phyloP scores from a whole-genome alignment of 805 yeast species.

The Metschnikowia lochheadii region DNA sequence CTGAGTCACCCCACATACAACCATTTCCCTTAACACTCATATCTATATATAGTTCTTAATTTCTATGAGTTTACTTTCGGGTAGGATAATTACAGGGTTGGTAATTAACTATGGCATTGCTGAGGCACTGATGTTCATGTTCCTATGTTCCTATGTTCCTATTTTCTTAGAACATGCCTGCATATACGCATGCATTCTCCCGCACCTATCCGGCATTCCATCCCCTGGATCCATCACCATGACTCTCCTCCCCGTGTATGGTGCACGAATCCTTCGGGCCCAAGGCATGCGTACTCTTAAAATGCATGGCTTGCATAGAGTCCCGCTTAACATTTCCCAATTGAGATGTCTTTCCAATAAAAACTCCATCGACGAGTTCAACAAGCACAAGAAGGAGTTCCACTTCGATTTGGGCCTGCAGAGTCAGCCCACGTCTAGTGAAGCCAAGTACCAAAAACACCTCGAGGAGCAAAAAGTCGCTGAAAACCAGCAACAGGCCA shows the following conservation, averaged over 20 bases:
- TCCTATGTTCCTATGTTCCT: too few species aligned
- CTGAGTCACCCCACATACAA: too few species aligned
- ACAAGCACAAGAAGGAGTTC: constrained; percentile 30
- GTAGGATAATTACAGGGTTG: too few species aligned
- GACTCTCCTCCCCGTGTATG: not conserved
- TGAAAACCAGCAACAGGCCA: constrained; percentile 23
- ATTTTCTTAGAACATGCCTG: not conserved
- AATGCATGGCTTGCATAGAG: not conserved
- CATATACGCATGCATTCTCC: not conserved
- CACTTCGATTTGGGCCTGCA: constrained; percentile 14
- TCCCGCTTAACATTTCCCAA: not conserved
- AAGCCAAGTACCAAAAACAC: constrained; percentile 31
- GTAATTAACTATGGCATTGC: too few species aligned
- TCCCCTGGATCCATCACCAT: not conserved
- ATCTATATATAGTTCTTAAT: too few species aligned
- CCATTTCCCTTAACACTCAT: too few species aligned
- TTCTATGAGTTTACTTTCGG: too few species aligned
- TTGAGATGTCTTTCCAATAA: constrained; percentile 5
- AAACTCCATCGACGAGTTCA: constrained; percentile 34
- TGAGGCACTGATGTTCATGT: too few species aligned
- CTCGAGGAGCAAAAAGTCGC: constrained; percentile 26
- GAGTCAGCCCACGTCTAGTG: constrained; percentile 29
- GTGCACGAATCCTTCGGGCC: not conserved
- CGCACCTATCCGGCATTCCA: not conserved
- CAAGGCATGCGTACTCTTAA: too few species aligned